Percentiles rank a stretch among this genome's conserved stretches.
Evolutionary conservation across 2,329 filamentous ascomycete species (phyloP).

Genomic region (Herpotrichia juniperi): DNA sequence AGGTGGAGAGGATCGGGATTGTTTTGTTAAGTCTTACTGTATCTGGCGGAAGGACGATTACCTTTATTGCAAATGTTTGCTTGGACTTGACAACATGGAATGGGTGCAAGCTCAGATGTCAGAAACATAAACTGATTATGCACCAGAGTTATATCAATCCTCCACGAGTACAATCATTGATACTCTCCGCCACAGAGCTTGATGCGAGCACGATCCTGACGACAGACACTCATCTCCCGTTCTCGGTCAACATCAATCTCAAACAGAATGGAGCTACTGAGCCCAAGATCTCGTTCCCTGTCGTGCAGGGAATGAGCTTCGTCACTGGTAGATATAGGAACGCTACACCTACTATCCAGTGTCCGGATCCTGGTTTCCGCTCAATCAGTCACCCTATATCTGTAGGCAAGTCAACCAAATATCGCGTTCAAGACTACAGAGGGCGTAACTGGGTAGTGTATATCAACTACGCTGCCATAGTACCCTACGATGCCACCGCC

Average conservation of each 20-base stretch:
- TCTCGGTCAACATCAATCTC: slow-evolving; percentile 73
- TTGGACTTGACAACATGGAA: too few species aligned
- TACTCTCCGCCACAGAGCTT: slow-evolving; percentile 80
- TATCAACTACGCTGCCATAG: slow-evolving; percentile 60
- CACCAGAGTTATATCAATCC: slow-evolving; percentile 78
- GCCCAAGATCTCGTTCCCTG: slow-evolving; percentile 74
- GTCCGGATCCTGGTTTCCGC: slow-evolving; percentile 73
- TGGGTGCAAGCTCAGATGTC: neutral
- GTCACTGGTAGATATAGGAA: slow-evolving; percentile 78
- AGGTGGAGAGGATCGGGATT: too few species aligned
- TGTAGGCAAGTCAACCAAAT: slow-evolving; percentile 74
- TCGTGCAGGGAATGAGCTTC: slow-evolving; percentile 90
- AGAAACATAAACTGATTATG: neutral
- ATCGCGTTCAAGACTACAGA: slow-evolving; percentile 74
- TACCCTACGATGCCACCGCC: slow-evolving; percentile 64
- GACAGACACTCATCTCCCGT: slow-evolving; percentile 59
- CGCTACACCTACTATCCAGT: slow-evolving; percentile 72
- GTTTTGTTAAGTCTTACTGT: too few species aligned
- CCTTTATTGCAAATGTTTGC: too few species aligned
- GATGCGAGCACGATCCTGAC: slow-evolving; percentile 62
- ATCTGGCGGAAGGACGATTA: too few species aligned
- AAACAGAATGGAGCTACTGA: slow-evolving; percentile 55
- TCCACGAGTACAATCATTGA: slow-evolving; percentile 78
- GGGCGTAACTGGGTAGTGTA: slow-evolving; percentile 76
- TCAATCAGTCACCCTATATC: slow-evolving; percentile 64